Percentiles rank a stretch among this genome's conserved stretches.
These are phyloP conservation scores for Achaetomium macrosporum DNA, from an alignment of 2,329 filamentous ascomycete species.

Conservation along the genomic window DNA sequence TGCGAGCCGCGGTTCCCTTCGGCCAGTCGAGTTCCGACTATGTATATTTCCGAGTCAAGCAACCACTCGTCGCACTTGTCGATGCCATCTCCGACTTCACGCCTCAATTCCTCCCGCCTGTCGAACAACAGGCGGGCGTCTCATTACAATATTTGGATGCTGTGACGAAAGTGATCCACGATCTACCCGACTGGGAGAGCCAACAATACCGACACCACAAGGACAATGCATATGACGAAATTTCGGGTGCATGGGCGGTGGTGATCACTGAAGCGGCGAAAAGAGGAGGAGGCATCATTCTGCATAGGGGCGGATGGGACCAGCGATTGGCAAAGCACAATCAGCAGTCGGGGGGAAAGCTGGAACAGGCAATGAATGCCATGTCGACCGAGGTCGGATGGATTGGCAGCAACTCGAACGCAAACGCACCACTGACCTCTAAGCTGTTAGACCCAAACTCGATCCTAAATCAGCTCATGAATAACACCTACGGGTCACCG, in stretches of 20 bases:
- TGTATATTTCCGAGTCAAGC: slow-evolving; percentile 86
- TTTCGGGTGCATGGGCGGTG: slow-evolving; percentile 85
- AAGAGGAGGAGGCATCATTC: slow-evolving; percentile 78
- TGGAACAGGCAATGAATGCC: slow-evolving; percentile 73
- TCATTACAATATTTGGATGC: slow-evolving; percentile 85
- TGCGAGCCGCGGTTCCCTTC: slow-evolving; percentile 78
- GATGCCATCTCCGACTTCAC: slow-evolving; percentile 92
- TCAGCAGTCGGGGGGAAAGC: slow-evolving; percentile 72
- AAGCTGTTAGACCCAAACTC: slow-evolving; percentile 43
- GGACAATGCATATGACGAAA: slow-evolving; percentile 92
- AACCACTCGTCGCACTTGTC: slow-evolving; percentile 71
- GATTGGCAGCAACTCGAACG: slow-evolving; percentile 50
- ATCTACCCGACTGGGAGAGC: slow-evolving; percentile 84
- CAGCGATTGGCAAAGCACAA: slow-evolving; percentile 83
- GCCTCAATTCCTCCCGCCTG: slow-evolving; percentile 88
- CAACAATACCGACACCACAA: slow-evolving; percentile 88
- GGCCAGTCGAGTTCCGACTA: slow-evolving; percentile 85
- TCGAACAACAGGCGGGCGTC: slow-evolving; percentile 74
- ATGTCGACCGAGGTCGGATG: slow-evolving; percentile 71
- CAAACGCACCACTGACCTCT: slow-evolving; percentile 26
- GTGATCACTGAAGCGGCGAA: slow-evolving; percentile 90
- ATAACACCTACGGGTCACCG: slow-evolving; percentile 53
- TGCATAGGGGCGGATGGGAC: slow-evolving; percentile 91
- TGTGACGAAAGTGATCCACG: slow-evolving; percentile 84
- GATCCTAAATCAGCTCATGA: slow-evolving; percentile 57